These are phyloP conservation scores for Coemansia sp. DNA, from an alignment of 192 early-diverging fungal genomes.

Conservation along the genomic window DNA sequence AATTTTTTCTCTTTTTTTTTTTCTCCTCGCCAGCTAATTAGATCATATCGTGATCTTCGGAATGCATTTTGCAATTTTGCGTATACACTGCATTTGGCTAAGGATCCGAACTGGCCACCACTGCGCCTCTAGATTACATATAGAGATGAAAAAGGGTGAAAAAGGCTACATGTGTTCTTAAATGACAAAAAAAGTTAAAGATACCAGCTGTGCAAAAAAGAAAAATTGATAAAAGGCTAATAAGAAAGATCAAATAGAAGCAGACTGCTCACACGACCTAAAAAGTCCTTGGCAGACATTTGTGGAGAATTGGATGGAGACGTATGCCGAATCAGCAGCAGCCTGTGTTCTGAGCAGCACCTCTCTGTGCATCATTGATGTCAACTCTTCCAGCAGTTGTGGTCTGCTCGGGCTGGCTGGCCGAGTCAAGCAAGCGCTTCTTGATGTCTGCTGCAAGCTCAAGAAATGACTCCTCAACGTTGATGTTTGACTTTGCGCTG, in stretches of 20 bases:
- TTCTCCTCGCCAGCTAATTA: too few species aligned
- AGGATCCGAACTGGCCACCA: too few species aligned
- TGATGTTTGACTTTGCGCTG: conserved; percentile 97
- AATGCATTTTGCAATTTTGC: too few species aligned
- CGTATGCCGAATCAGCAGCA: conserved; percentile 26
- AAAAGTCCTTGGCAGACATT: too few species aligned
- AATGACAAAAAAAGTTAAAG: conserved; percentile 2
- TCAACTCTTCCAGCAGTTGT: conserved; percentile 32
- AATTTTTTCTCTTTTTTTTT: too few species aligned
- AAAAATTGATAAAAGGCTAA: neutral
- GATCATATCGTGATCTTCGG: too few species aligned
- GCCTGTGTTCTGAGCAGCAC: conserved; percentile 24
- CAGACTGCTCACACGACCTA: too few species aligned
- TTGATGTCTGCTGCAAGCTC: conserved; percentile 96
- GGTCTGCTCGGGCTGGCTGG: conserved; percentile 39
- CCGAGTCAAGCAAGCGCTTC: conserved; percentile 93
- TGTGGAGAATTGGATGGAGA: too few species aligned
- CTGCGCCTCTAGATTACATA: too few species aligned
- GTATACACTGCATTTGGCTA: too few species aligned
- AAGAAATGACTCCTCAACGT: conserved; percentile 97
- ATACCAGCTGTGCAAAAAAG: neutral
- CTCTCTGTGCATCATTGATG: conserved; percentile 45
- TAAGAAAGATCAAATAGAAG: neutral
- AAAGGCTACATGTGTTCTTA: neutral
- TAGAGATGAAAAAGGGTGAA: neutral